Conservation (phyloP, 352 stramenopile genomes). For the Pythium apleroticum region DNA sequence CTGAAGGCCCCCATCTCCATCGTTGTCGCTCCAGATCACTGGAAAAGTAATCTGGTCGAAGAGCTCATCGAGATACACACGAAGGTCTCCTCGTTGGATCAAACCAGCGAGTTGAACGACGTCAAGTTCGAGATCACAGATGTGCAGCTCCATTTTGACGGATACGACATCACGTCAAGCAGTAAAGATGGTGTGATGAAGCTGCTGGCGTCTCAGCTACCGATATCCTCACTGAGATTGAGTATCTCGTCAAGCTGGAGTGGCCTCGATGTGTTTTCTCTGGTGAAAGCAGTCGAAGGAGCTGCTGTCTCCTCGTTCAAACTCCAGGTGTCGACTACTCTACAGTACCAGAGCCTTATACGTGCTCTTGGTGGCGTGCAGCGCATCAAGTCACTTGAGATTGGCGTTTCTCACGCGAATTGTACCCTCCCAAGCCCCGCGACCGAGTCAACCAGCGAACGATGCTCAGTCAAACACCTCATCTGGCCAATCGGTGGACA, state of each 20-base stretch:
- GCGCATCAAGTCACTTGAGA: not conserved
- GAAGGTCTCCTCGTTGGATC: not conserved
- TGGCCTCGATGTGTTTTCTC: not conserved
- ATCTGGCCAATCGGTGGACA: not conserved
- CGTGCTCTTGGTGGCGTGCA: not conserved
- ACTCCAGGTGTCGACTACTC: not conserved
- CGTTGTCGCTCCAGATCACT: not conserved
- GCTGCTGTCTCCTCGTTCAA: not conserved
- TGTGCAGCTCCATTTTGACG: not conserved
- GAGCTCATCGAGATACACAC: not conserved
- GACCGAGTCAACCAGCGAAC: not conserved
- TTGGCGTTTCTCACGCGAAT: not conserved
- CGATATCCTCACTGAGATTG: not conserved
- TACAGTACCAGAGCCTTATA: not conserved
- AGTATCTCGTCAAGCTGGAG: not conserved
- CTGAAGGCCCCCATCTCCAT: not conserved
- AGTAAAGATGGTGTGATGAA: not conserved
- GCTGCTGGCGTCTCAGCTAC: not conserved
- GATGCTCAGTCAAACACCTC: not conserved
- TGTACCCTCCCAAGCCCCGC: no score
- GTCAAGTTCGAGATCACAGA: not conserved
- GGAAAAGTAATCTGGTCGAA: not conserved
- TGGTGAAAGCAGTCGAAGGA: not conserved
- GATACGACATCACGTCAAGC: not conserved
- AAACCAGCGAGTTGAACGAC: not conserved